phyloP scores from a whole-genome alignment of 78 protist genomes.

The slime mould (Dictyostelium discoideum) region DNA sequence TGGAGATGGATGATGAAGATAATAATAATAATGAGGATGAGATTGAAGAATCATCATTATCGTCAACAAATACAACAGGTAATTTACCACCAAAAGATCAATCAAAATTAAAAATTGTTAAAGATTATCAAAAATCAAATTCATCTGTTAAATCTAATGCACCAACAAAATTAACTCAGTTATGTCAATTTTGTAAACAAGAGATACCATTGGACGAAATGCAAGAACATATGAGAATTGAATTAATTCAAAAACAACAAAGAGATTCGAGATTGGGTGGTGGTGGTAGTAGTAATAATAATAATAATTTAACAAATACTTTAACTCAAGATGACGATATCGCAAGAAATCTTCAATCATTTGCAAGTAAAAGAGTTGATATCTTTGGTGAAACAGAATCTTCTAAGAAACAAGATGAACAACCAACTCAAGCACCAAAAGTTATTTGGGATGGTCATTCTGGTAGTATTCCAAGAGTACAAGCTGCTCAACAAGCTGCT shows the following conservation, averaged over 20 bases:
- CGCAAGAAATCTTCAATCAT: constrained; percentile 61
- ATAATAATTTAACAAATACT: not conserved
- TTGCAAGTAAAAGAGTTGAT: constrained; percentile 47
- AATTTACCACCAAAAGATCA: not conserved
- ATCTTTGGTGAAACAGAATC: constrained; percentile 71
- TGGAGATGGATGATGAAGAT: constrained; percentile 49
- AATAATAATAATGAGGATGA: not conserved
- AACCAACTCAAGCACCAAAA: constrained; percentile 14
- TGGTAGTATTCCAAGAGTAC: constrained; percentile 46
- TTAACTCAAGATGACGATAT: constrained; percentile 61
- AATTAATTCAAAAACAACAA: constrained; percentile 83
- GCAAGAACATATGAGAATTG: constrained; percentile 92
- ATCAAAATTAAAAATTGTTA: constrained; percentile 55
- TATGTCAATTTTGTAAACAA: constrained; percentile 80
- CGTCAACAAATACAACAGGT: not conserved
- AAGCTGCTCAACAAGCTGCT: not conserved
- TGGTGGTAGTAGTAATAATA: not conserved
- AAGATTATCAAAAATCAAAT: constrained; percentile 42
- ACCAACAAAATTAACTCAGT: constrained; percentile 23
- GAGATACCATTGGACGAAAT: constrained; percentile 85
- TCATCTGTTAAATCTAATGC: not conserved
- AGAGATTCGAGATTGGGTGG: not conserved
- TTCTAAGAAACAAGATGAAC: not conserved
- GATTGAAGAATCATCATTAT: too few species aligned
- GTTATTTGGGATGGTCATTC: constrained; percentile 86